Base-by-base conservation (phyloP, 257 asterid species). In the Nicotiana undulata region DNA sequence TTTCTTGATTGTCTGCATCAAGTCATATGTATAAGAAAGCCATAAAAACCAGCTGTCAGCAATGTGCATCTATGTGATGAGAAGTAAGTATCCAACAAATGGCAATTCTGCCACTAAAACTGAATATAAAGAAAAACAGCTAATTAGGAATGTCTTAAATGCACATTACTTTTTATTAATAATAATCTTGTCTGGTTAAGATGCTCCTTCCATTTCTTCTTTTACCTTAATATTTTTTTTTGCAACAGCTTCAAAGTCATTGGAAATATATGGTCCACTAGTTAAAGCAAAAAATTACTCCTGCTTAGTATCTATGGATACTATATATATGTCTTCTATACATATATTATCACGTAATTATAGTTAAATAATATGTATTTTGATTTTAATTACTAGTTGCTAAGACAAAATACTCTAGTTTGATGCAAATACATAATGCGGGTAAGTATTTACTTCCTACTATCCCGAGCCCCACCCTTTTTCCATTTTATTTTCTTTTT, bases 11-110 rank as follows among this genome's bases (percentile, higher is more conserved):
- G 88, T 90, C 90, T 74, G 37, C 86, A 83, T 85, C 89, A 83
- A 26, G 86, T 76, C 59, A 81, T 81, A 78, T 63, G 83, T 85
- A 72, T 75, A 74, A 31, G 20, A 80, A 66, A 56, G 18, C 20
- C 79, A 78, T 66, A 66, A 77, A 7, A 56, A 68, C 89, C 90
- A 89, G 89, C 91, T 92, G 97, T 85, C 83, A 83, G 86, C 89
- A 85, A 83, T 84, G 78, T 84, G 81, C 20, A 52, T 1, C 49
- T 29, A 79, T 75, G 81, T 34, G 61, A 75, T 64, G 79, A 83
- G 51, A 37, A 37, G 26, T 46, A 67, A 55, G 82, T 40, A 70
- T 82, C 81, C 80, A 80, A 82, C 78, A 88, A 82, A 85, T 83
- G 81, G 84, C 83, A 87, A 79, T 82, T 70, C 40, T 81, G 79